Evolutionary conservation across 1,284 basidiomycete genomes (phyloP), one percentile per base, ranked within the genome.

Genomic region (Sanguinoderma infundibulare): DNA sequence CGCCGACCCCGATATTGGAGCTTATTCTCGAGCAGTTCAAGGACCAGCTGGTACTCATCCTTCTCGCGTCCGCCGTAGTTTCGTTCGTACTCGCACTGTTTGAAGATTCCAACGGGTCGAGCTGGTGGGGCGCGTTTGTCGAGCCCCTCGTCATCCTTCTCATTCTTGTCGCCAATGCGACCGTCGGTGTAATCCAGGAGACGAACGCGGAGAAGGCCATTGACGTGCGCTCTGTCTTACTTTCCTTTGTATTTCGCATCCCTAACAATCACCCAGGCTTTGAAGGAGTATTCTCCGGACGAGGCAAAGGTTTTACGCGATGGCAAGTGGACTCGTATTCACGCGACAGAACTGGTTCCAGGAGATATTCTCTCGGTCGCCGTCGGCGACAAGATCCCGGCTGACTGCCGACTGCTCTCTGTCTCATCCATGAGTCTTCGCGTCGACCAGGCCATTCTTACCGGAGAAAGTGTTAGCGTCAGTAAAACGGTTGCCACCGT

Each of bases 1-100:
- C 92, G 0, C 81, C 94, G 1, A 98, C 95, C 3, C 95, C 97
- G 4, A 76, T 99, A 46, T 96, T 94, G 92, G 86, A 94, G 71
- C 87, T 98, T 63, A 93, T 99, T 63, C 83, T 99, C 22, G 96
- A 97, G 69, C 97, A 99, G 79, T 99, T 99, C 84, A 92, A 98
- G 81, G 96, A 98, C 78, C 94, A 96, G 77, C 87, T 98, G 26
- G 96, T 97, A 24, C 87, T 98, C 63, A 98, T 98, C 72, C 85
- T 98, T 28, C 89, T 98, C 46, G 94, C 86, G 2, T 97, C 95
- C 6, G 96, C 96, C 15, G 87, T 93, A 53, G 84, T 98, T 64
- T 98, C 95, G 2, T 96, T 98, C 73, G 80, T 95, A 12, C 83
- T 98, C 34, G 96, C 96, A 9, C 77, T 96, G 39, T 82, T 98